Conservation (phyloP, 371 early-diverging fungal species). For the Chytridium lagenaria region DNA sequence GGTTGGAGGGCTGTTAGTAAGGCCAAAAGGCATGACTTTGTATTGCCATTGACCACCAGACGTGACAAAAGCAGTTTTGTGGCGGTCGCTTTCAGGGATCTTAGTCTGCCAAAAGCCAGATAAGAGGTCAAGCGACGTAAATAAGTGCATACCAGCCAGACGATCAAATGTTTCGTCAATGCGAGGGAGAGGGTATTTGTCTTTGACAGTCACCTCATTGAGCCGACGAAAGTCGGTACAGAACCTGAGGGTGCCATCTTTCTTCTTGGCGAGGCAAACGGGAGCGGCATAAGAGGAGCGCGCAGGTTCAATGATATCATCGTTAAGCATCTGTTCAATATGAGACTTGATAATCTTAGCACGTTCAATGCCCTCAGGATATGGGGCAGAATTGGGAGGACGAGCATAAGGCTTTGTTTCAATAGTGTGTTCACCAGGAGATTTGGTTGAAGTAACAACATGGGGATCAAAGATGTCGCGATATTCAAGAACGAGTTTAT, state of each 20-base stretch:
- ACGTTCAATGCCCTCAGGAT: slow-evolving; percentile 26
- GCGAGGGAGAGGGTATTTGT: slow-evolving; percentile 20
- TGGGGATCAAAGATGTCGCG: background rate
- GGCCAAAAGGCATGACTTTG: slow-evolving; percentile 58
- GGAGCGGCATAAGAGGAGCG: slow-evolving; percentile 61
- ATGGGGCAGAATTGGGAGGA: slow-evolving; percentile 9
- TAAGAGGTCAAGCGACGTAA: slow-evolving; percentile 13
- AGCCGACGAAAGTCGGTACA: slow-evolving; percentile 41
- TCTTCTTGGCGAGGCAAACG: slow-evolving; percentile 63
- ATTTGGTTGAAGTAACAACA: slow-evolving; percentile 8
- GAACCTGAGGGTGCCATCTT: slow-evolving; percentile 56
- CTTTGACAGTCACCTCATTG: slow-evolving; percentile 34
- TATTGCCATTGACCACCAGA: slow-evolving; percentile 53
- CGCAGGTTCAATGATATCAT: slow-evolving; percentile 37
- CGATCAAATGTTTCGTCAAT: slow-evolving; percentile 26
- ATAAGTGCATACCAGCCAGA: slow-evolving; percentile 11
- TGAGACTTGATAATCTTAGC: slow-evolving; percentile 14
- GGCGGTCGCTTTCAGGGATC: slow-evolving; percentile 19
- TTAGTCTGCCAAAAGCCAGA: slow-evolving; percentile 31
- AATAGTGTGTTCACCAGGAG: slow-evolving; percentile 14
- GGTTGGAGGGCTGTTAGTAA: slow-evolving; percentile 54
- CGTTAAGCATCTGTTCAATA: slow-evolving; percentile 22
- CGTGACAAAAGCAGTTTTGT: slow-evolving; percentile 45
- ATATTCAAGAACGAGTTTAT: background rate
- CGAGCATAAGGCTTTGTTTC: slow-evolving; percentile 13